These are phyloP conservation scores for Plasmodium sp. DNA, from an alignment of 169 alveolate genomes.

Conservation along the genomic window DNA sequence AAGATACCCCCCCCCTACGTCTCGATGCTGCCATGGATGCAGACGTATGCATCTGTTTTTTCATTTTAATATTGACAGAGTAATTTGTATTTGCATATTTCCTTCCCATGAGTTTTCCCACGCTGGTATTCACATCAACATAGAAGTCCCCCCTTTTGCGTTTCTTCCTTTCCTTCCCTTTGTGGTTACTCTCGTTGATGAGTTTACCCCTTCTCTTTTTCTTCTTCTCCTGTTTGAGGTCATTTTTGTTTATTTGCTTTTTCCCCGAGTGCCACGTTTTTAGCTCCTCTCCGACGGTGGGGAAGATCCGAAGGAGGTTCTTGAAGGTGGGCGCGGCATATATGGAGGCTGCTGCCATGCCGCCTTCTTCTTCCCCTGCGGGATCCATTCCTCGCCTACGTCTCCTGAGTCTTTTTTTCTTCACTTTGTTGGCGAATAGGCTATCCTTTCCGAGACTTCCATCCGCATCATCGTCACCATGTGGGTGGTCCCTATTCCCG, in stretches of 20 bases:
- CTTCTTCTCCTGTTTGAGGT: not conserved
- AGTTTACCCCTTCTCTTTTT: not conserved
- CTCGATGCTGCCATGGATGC: not conserved
- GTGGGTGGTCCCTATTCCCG: not conserved
- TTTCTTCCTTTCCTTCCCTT: conserved; percentile 5
- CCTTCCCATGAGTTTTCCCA: not conserved
- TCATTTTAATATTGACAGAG: conserved; percentile 33
- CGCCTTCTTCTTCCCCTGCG: not conserved
- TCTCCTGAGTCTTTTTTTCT: conserved; percentile 40
- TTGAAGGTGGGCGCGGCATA: not conserved
- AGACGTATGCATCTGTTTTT: conserved; percentile 16
- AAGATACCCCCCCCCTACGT: conserved; percentile 5
- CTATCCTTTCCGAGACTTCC: not conserved
- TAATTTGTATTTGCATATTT: conserved; percentile 42
- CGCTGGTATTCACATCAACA: not conserved
- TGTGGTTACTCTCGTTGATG: not conserved
- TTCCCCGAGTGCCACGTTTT: conserved; percentile 25
- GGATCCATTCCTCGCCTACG: not conserved
- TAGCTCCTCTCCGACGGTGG: conserved; percentile 45
- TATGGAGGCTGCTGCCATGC: not conserved
- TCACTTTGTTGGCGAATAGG: not conserved
- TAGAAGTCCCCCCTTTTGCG: not conserved
- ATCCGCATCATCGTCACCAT: not conserved
- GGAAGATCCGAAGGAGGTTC: conserved; percentile 23
- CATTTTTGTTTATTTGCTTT: not conserved